Conservation (phyloP, 345 rosid species). For the Eucalyptus cloeziana region DNA sequence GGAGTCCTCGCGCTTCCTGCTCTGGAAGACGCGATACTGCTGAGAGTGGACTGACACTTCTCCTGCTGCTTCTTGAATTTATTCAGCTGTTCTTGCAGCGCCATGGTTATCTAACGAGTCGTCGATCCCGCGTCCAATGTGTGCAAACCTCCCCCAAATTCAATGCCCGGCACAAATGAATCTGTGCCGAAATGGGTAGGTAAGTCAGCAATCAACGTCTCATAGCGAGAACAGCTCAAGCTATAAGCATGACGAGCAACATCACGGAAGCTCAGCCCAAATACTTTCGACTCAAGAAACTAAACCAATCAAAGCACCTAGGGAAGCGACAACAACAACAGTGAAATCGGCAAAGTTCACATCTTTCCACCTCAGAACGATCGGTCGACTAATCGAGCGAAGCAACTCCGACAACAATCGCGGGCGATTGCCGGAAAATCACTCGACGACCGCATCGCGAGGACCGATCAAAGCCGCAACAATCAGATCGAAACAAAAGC, state of each 20-base stretch:
- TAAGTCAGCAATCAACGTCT: not conserved
- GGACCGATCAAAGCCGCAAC: not conserved
- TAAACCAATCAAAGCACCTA: not conserved
- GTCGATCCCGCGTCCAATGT: not conserved
- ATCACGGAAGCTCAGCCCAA: not conserved
- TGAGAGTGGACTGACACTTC: constrained; percentile 52
- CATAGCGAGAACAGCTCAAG: not conserved
- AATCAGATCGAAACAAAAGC: not conserved
- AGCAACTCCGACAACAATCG: not conserved
- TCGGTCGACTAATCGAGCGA: not conserved
- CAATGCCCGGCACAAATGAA: not conserved
- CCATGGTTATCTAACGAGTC: constrained; percentile 19
- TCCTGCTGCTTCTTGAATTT: constrained; percentile 74
- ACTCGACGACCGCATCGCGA: not conserved
- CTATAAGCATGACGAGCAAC: not conserved
- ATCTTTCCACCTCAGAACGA: not conserved
- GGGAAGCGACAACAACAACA: not conserved
- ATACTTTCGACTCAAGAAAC: not conserved
- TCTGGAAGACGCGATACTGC: constrained; percentile 39
- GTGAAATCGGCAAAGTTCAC: not conserved
- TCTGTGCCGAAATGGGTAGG: not conserved
- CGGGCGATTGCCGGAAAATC: not conserved
- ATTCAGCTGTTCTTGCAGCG: constrained; percentile 46
- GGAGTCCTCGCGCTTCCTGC: constrained; percentile 17
- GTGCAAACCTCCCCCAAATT: not conserved